These are phyloP conservation scores for Globisporangium echinulatum DNA, from an alignment of 352 stramenopile species.

Conservation along the genomic window DNA sequence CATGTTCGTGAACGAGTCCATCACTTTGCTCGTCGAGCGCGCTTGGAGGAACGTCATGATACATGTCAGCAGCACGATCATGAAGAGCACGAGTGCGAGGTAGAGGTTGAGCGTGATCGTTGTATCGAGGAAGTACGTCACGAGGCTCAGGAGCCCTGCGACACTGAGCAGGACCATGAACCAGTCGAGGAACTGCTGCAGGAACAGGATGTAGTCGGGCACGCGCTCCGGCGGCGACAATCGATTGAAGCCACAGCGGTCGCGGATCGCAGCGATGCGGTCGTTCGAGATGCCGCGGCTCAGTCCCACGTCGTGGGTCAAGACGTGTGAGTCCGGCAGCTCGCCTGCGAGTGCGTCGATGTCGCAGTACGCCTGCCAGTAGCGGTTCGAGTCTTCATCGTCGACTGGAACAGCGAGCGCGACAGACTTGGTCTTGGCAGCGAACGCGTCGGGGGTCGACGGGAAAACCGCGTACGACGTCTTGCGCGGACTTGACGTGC, in stretches of 20 bases:
- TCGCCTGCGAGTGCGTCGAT: slow-evolving; percentile 20
- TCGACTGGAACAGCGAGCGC: slow-evolving; percentile 1
- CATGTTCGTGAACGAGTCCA: slow-evolving; percentile 53
- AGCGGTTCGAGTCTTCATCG: slow-evolving; percentile 16
- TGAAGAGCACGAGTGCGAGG: slow-evolving; percentile 32
- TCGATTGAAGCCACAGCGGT: slow-evolving; percentile 27
- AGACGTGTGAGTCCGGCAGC: slow-evolving; percentile 20
- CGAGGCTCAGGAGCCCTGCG: slow-evolving; percentile 26
- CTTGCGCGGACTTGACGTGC: neutral
- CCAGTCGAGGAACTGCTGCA: slow-evolving; percentile 40
- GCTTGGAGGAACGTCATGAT: slow-evolving; percentile 35
- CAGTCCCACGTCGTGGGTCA: slow-evolving; percentile 20
- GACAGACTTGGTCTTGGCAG: neutral
- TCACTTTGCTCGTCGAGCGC: slow-evolving; percentile 32
- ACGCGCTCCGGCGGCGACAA: slow-evolving; percentile 26
- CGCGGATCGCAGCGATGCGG: slow-evolving; percentile 13
- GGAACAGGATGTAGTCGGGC: slow-evolving; percentile 31
- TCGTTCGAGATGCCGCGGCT: slow-evolving; percentile 18
- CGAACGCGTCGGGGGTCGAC: slow-evolving; percentile 6
- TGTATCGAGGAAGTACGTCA: slow-evolving; percentile 33
- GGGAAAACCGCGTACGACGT: slow-evolving; percentile 15
- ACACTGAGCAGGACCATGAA: slow-evolving; percentile 35
- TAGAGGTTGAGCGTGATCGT: slow-evolving; percentile 34
- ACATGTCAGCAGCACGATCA: slow-evolving; percentile 31
- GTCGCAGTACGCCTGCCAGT: slow-evolving; percentile 32